These are phyloP conservation scores for Mycena pura DNA, from an alignment of 768 basidiomycete species.

Conservation along the genomic window DNA sequence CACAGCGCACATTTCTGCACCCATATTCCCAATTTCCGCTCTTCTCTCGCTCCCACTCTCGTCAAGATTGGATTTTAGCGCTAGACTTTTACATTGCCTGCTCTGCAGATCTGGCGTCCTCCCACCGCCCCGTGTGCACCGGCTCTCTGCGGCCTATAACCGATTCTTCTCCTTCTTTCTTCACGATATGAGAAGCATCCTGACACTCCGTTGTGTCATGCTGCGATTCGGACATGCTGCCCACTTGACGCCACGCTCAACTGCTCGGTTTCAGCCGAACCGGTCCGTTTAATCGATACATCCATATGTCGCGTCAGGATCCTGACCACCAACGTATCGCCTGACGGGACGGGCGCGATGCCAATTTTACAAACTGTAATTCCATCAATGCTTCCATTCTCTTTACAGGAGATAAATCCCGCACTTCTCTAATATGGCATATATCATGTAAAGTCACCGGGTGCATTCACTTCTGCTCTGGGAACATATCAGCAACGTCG, in stretches of 20 bases:
- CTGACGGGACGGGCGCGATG: no score
- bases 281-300: slow-evolving; percentile 18
- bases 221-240: no score
- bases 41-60: slow-evolving; percentile 22
- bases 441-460: no score
- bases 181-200: slow-evolving; percentile 14
- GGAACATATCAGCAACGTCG: no score
- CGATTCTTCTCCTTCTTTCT: slow-evolving; percentile 14
- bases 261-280: background rate
- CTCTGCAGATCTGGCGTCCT: slow-evolving; percentile 25
- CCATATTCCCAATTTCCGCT: slow-evolving; percentile 22
- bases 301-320: no score
- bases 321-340: no score
- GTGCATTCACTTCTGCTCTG: no score
- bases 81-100: slow-evolving; percentile 22
- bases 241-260: no score
- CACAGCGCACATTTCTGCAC: background rate
- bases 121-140: slow-evolving; percentile 18
- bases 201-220: slow-evolving; percentile 23
- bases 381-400: no score
- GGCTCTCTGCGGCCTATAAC: slow-evolving; percentile 21
- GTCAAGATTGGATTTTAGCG: slow-evolving; percentile 25
- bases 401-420: no score
- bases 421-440: no score
- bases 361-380: no score